Percentiles rank a stretch among this genome's conserved stretches.
These are phyloP conservation scores for Haplosporangium sp. DNA, from an alignment of 371 early-diverging fungal genomes.

Conservation along the genomic window DNA sequence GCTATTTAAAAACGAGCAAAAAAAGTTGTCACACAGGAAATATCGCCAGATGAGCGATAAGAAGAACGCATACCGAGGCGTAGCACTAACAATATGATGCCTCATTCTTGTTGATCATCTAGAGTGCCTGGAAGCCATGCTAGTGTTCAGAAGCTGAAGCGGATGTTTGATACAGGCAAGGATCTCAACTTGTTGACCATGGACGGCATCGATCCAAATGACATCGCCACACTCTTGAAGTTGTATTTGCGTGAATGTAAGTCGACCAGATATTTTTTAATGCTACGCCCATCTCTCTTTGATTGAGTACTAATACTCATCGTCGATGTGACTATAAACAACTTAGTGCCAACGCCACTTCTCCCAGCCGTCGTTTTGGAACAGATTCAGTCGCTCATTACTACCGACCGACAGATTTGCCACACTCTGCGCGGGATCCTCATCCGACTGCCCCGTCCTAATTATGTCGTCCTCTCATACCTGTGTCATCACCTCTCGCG, in stretches of 20 bases:
- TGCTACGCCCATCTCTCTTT: not conserved
- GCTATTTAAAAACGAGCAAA: no score
- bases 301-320: no score
- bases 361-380: constrained; percentile 43
- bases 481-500: constrained; percentile 48
- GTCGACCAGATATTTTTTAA: constrained; percentile 1
- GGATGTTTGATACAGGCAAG: constrained; percentile 45
- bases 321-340: not conserved
- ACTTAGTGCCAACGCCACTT: constrained; percentile 42
- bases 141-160: constrained; percentile 48
- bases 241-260: constrained; percentile 51
- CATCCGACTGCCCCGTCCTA: constrained; percentile 43
- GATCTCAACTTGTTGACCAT: constrained; percentile 36
- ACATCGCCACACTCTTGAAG: constrained; percentile 50
- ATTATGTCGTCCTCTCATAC: constrained; percentile 41
- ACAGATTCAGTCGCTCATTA: constrained; percentile 43
- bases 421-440: constrained; percentile 48
- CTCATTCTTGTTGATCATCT: not conserved
- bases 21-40: constrained; percentile 1
- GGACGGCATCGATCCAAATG: constrained; percentile 49
- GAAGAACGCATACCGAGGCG: not conserved
- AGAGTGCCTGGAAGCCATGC: constrained; percentile 53
- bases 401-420: constrained; percentile 52
- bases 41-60: not conserved
- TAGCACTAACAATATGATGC: not conserved